These are phyloP conservation scores for Colletotrichum sp. DNA, from an alignment of 2,329 filamentous ascomycete genomes.

Conservation along the genomic window DNA sequence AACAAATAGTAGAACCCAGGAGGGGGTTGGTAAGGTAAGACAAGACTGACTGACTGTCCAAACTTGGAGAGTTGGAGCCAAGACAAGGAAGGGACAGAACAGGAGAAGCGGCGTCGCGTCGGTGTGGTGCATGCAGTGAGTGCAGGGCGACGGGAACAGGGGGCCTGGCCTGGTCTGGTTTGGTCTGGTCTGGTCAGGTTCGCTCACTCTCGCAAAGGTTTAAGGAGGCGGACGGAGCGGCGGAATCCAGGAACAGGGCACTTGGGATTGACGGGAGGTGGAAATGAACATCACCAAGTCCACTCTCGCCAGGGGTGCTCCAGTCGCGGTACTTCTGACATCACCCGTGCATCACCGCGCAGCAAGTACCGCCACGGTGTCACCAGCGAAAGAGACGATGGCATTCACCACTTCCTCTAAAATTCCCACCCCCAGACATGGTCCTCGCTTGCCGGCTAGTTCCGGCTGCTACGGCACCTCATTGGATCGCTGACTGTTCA, in stretches of 20 bases:
- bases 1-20: background rate
- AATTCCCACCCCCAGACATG: slow-evolving; percentile 1
- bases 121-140: background rate
- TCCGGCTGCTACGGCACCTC: background rate
- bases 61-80: background rate
- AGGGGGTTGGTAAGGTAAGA: background rate
- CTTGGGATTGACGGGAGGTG: slow-evolving; percentile 9
- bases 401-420: background rate
- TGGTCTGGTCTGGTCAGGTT: background rate
- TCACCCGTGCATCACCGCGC: background rate
- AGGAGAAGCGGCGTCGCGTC: background rate
- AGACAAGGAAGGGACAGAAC: background rate
- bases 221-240: background rate
- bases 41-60: background rate
- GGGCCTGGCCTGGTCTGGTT: background rate
- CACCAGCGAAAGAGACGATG: background rate
- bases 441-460: slow-evolving; percentile 5
- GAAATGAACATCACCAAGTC: slow-evolving; percentile 16
- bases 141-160: background rate
- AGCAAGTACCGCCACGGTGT: background rate
- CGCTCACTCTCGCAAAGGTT: background rate
- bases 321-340: background rate
- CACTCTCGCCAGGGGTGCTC: background rate
- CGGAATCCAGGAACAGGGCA: slow-evolving; percentile 20
- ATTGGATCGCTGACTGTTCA: background rate